phyloP scores from a whole-genome alignment of 1,284 basidiomycete genomes.

The Ceraceosorus guamensis region DNA sequence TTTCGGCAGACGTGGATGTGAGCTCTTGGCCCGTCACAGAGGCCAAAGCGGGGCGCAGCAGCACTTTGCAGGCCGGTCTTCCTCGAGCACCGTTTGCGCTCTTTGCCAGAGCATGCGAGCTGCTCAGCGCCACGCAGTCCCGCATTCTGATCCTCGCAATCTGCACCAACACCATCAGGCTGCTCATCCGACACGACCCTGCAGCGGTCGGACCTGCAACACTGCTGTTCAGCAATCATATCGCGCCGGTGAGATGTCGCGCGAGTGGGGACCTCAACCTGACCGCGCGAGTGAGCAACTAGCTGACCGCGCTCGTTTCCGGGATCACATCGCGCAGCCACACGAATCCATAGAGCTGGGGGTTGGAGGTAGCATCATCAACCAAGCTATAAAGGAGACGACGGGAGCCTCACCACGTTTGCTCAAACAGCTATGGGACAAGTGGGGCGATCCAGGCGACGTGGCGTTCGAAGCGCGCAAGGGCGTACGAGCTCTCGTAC shows the following conservation, averaged over 20 bases:
- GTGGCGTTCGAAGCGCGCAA: constrained; percentile 43
- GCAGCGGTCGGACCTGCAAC: constrained; percentile 67
- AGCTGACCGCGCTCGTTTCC: no score
- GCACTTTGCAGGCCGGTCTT: constrained; percentile 10
- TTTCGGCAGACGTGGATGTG: constrained; percentile 36
- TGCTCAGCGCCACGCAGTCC: constrained; percentile 68
- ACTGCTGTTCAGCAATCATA: constrained; percentile 81
- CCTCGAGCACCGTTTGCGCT: constrained; percentile 66
- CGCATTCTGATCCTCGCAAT: constrained; percentile 72
- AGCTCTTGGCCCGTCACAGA: constrained; percentile 27
- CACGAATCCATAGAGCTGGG: constrained; percentile 51
- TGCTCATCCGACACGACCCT: constrained; percentile 63
- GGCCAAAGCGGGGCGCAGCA: no score
- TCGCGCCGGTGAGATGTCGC: constrained; percentile 61
- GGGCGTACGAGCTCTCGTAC: constrained; percentile 38
- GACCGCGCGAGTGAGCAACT: background rate
- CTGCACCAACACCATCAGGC: constrained; percentile 70
- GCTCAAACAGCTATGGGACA: constrained; percentile 57
- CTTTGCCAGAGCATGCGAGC: constrained; percentile 66
- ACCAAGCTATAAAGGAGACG: constrained; percentile 71
- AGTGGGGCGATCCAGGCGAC: constrained; percentile 44
- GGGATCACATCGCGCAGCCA: constrained; percentile 13
- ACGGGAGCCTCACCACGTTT: constrained; percentile 66
- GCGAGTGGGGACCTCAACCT: no score
- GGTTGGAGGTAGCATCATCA: constrained; percentile 59